Evolutionary conservation across 2,329 filamentous ascomycete species (phyloP).

Genomic region (Chrysoporthe cubensis): DNA sequence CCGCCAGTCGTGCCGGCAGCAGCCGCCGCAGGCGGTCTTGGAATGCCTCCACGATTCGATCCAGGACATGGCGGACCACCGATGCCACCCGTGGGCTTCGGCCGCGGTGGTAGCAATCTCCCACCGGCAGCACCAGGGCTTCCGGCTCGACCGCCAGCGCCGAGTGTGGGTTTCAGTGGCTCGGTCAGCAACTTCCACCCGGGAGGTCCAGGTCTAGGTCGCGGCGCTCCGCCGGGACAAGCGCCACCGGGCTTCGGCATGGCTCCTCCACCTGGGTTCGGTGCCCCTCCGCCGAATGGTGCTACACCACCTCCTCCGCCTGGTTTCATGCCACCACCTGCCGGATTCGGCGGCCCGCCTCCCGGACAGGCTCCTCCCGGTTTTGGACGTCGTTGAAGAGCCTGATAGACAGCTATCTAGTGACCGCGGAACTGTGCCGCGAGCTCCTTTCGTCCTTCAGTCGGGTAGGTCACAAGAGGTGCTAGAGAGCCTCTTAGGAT

Average conservation of each 20-base stretch:
- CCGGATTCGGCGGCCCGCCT: slow-evolving; percentile 31
- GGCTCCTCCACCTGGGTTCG: slow-evolving; percentile 44
- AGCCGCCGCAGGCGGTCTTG: slow-evolving; percentile 33
- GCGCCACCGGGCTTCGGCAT: slow-evolving; percentile 45
- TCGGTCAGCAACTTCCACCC: slow-evolving; percentile 53
- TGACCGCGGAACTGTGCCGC: too few species aligned
- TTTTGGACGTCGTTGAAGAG: slow-evolving; percentile 31
- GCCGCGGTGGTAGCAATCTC: slow-evolving; percentile 41
- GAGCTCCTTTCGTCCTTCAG: background rate
- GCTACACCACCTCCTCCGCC: slow-evolving; percentile 40
- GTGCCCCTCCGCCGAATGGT: slow-evolving; percentile 39
- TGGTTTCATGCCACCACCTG: slow-evolving; percentile 49
- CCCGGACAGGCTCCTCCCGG: slow-evolving; percentile 32
- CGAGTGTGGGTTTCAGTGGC: slow-evolving; percentile 49
- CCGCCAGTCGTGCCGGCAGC: slow-evolving; percentile 37
- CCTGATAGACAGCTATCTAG: background rate
- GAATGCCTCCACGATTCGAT: slow-evolving; percentile 29
- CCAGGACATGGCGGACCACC: slow-evolving; percentile 21
- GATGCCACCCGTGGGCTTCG: slow-evolving; percentile 27
- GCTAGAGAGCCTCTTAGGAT: background rate
- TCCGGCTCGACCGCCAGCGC: slow-evolving; percentile 53
- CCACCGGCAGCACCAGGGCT: slow-evolving; percentile 55
- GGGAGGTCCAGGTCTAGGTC: slow-evolving; percentile 44
- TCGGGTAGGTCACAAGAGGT: background rate
- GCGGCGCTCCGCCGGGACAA: slow-evolving; percentile 36